These are phyloP conservation scores for Phytophthora litchii DNA, from an alignment of 352 stramenopile species.

Conservation along the genomic window DNA sequence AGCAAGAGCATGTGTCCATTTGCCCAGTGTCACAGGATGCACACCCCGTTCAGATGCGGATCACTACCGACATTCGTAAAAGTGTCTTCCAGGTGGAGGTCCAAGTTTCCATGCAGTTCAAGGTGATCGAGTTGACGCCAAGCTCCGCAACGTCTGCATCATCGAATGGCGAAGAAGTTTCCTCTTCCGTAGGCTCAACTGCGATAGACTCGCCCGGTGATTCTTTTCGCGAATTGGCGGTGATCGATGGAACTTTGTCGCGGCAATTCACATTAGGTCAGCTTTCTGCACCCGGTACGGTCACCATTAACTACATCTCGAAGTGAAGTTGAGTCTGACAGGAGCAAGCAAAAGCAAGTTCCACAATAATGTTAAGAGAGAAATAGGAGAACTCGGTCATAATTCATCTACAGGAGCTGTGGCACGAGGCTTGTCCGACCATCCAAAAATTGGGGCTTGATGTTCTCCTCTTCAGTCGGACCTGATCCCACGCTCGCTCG, in stretches of 20 bases:
- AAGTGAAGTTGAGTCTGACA: conserved; percentile 1
- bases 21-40: conserved; percentile 75
- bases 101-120: conserved; percentile 78
- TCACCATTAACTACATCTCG: conserved; percentile 49
- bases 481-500: conserved; percentile 55
- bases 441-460: conserved; percentile 77
- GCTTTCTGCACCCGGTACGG: conserved; percentile 48
- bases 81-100: conserved; percentile 59
- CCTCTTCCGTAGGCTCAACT: not conserved
- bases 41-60: conserved; percentile 53
- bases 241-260: conserved; percentile 61
- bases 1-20: conserved; percentile 61
- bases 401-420: conserved; percentile 63
- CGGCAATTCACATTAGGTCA: conserved; percentile 65
- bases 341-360: conserved; percentile 2
- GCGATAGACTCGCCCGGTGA: conserved; percentile 11
- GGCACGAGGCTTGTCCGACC: conserved; percentile 78
- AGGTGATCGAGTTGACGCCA: conserved; percentile 60
- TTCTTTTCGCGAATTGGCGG: conserved; percentile 50
- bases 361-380: conserved; percentile 18
- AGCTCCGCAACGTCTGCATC: conserved; percentile 18
- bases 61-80: conserved; percentile 28
- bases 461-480: conserved; percentile 29
- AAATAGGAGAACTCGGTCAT: conserved; percentile 14
- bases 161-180: conserved; percentile 1